phyloP scores from a whole-genome alignment of 2,329 filamentous ascomycete genomes.

The Lasiodiplodia hormozganensis region DNA sequence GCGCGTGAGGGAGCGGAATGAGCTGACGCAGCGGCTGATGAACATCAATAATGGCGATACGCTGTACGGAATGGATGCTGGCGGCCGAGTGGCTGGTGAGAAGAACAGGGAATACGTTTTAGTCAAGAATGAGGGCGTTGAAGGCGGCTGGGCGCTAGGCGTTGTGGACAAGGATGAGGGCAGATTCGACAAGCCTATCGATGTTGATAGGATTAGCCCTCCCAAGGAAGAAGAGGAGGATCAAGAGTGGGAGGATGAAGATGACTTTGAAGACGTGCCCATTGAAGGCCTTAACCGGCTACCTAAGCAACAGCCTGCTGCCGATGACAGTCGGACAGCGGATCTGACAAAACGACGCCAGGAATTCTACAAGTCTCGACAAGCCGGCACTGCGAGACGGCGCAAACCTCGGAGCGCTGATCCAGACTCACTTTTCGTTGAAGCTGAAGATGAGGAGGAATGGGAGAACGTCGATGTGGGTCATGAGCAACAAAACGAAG shows the following conservation, averaged over 20 bases:
- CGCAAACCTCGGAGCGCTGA: slow-evolving; percentile 32
- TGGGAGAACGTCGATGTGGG: slow-evolving; percentile 49
- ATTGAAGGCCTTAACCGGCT: slow-evolving; percentile 88
- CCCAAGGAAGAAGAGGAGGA: slow-evolving; percentile 61
- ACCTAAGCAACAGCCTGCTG: slow-evolving; percentile 63
- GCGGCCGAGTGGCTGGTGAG: slow-evolving; percentile 78
- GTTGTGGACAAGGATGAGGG: slow-evolving; percentile 88
- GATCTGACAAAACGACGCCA: slow-evolving; percentile 54
- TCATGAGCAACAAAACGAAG: slow-evolving; percentile 54
- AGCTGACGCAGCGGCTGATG: slow-evolving; percentile 94
- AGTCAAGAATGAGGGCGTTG: slow-evolving; percentile 92
- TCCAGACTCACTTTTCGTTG: slow-evolving; percentile 32
- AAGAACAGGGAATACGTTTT: slow-evolving; percentile 93
- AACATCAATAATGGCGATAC: slow-evolving; percentile 66
- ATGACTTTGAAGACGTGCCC: slow-evolving; percentile 90
- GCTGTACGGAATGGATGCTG: slow-evolving; percentile 73
- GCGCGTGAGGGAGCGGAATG: slow-evolving; percentile 88
- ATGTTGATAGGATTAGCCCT: slow-evolving; percentile 72
- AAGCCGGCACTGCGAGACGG: slow-evolving; percentile 32
- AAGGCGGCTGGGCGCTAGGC: slow-evolving; percentile 94
- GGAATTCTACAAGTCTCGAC: slow-evolving; percentile 53
- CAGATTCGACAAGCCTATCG: slow-evolving; percentile 85
- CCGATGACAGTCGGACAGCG: slow-evolving; percentile 43
- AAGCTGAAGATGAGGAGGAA: slow-evolving; percentile 49
- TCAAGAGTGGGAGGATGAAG: slow-evolving; percentile 72